These are phyloP conservation scores for Kwoniella sp. DNA, from an alignment of 768 basidiomycete genomes.

Conservation along the genomic window DNA sequence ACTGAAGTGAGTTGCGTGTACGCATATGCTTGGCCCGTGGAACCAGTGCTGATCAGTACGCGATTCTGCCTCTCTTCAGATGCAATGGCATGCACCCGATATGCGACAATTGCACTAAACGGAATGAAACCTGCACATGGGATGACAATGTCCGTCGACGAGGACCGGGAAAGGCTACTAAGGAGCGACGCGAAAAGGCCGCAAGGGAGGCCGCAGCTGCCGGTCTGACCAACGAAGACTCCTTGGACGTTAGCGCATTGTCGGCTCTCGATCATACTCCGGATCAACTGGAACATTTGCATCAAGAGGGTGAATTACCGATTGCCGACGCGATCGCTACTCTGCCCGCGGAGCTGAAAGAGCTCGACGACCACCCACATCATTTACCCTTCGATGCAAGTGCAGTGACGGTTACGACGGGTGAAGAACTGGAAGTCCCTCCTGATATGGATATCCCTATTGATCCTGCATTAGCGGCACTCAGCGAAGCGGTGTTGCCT, in stretches of 20 bases:
- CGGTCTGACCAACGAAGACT: conserved; percentile 26
- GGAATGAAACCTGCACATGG: conserved; percentile 51
- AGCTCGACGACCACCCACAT: neutral
- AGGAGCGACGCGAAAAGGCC: conserved; percentile 43
- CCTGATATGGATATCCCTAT: conserved; percentile 13
- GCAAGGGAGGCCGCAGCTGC: conserved; percentile 39
- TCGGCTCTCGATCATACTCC: neutral
- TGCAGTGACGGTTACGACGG: neutral
- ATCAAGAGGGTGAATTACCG: conserved; percentile 5
- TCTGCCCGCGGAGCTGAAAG: neutral
- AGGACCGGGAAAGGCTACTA: conserved; percentile 57
- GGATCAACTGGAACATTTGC: neutral
- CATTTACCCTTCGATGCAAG: neutral
- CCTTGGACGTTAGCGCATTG: conserved; percentile 1
- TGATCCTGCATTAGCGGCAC: conserved; percentile 23
- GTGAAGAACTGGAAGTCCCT: neutral
- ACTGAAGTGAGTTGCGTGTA: conserved; percentile 55
- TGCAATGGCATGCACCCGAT: conserved; percentile 53
- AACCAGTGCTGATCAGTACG: neutral
- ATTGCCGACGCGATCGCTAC: conserved; percentile 11
- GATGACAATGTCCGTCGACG: conserved; percentile 54
- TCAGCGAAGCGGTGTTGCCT: conserved; percentile 9
- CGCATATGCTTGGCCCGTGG: neutral
- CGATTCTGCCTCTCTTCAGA: conserved; percentile 24
- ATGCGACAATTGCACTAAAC: conserved; percentile 54